Base-by-base conservation (phyloP, 805 yeast species). In the Spathaspora boniae region DNA sequence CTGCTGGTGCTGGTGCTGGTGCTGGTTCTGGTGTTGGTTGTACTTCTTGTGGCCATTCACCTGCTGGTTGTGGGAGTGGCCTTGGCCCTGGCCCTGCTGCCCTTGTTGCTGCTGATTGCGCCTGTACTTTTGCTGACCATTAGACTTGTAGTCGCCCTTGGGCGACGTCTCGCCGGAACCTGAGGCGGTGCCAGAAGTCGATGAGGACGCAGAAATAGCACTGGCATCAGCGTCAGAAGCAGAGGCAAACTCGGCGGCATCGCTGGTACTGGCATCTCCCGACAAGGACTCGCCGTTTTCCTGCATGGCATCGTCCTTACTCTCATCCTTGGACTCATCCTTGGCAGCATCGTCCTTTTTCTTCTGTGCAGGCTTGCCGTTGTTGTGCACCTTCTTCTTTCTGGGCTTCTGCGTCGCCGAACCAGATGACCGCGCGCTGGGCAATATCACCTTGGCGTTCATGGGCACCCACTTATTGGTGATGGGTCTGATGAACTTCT, bases 391-490 rank as follows among this genome's bases (percentile, higher is more conserved):
- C 14, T 26, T 38, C 34, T 26, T 32, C 31, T 20, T 35, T 29
- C 14, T 21, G 24, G 16, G 26, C 26, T 21, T 33, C 31, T 16
- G 12, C 11, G 22, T 22, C 33, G 33, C 12, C 20, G 16, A 27
- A 16, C 11, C 14, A 5, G 29, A 6, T 20, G 21, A 6, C 52
- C 68, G 62, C n/a, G 65, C 46, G 42, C 50, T 57, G 21, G 69
- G 62, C 45, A 67, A 58, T 26, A 56, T 58, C 18, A 67, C 69
- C 44, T 67, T 67, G 21, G 70, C 71, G 37, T 45, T 56, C 36
- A 67, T 60, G 12, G 73, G 73, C 17, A 67, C 68, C 73, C 73
- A 67, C 44, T 67, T 64, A 44, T 55, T 65, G 34, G 67, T 61
- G 43, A 54, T 52, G 14, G 71, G 68, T 46, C 66, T 67, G 43